A percentile compares a stretch with the other conserved stretches of the same genome.
These are phyloP conservation scores for Cucurbita moschata DNA, from an alignment of 306 rosid species.

Conservation along the genomic window DNA sequence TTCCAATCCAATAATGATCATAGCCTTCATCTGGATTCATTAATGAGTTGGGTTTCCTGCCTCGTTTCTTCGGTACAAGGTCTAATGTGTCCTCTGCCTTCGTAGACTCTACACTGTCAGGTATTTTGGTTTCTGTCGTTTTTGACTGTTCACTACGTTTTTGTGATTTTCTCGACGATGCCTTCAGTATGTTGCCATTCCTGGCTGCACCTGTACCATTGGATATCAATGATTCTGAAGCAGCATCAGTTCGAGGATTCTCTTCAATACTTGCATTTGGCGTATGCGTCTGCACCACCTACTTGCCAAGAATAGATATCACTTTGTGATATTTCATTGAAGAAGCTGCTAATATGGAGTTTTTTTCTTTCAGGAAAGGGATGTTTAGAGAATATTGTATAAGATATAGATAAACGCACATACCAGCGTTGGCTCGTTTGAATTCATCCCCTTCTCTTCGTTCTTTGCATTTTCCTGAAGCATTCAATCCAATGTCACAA, in stretches of 20 bases:
- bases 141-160: not conserved
- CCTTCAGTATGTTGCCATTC: constrained; percentile 7
- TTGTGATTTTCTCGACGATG: constrained; percentile 15
- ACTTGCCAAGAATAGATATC: not conserved
- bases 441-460: constrained; percentile 9
- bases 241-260: constrained; percentile 13
- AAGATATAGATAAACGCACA: not conserved
- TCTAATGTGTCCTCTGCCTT: constrained; percentile 17
- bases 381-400: too few relatives aligned
- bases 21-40: constrained; percentile 67
- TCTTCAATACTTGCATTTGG: constrained; percentile 11
- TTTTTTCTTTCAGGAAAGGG: too few relatives aligned
- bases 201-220: constrained; percentile 12
- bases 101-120: constrained; percentile 8
- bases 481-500: not conserved
- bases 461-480: constrained; percentile 24
- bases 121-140: constrained; percentile 1
- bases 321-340: not conserved
- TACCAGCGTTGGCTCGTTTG: constrained; percentile 19
- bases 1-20: constrained; percentile 31
- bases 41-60: constrained; percentile 55
- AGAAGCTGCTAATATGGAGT: not conserved
- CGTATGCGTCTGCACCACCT: constrained; percentile 27
- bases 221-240: constrained; percentile 2
- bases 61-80: constrained; percentile 41